Base-by-base conservation (phyloP, 805 yeast species). In the Candida nonsorbophila region DNA sequence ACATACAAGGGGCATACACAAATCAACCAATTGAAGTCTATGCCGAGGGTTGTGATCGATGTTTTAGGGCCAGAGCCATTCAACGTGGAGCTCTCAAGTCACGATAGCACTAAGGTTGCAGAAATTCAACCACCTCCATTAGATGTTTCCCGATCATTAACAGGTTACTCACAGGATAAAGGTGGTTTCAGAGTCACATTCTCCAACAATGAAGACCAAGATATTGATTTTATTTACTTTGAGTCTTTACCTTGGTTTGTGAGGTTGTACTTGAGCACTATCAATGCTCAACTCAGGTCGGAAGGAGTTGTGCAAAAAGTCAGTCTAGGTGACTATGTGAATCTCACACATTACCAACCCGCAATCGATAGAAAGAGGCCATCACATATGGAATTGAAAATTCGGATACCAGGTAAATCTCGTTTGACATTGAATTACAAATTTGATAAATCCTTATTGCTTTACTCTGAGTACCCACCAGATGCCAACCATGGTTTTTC, bases 401-500 rank as follows among this genome's bases (percentile, higher is more conserved):
- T 90, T 13, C 49, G 44, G 0, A 49, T 90, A 3, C 97, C 97
- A 0, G 71, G 88, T 2, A 48, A 63, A 3, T 66, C 78, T 9
- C 67, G 77, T 5, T 52, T 83, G 25, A 69, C 80, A 1, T 42
- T 86, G 29, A 75, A 81, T 3, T 84, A 84, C 50, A 74, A 79
- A 32, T 88, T 90, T 49, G 97, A 92, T 51, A 92, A 88, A 53
- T 78, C 95, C 0, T 66, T 92, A 50, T 66, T 92, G 17, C 70
- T 80, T 33, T 78, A 84, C 37, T 83, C 87, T 3, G 97, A 92
- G 52, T 92, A 92, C 48, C 98, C 98, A n/a, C 98, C 98, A 1
- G 98, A 92, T 63, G 97, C 98, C 2, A 92, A 92, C 52, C 97
- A 92, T 45, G 98, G 98, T 1, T 92, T 92, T 56, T 90, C 88